A percentile compares a stretch with the other conserved stretches of the same genome.
phyloP scores from a whole-genome alignment of 495 filamentous ascomycete genomes.

The Hyphodiscus hymeniophilus region DNA sequence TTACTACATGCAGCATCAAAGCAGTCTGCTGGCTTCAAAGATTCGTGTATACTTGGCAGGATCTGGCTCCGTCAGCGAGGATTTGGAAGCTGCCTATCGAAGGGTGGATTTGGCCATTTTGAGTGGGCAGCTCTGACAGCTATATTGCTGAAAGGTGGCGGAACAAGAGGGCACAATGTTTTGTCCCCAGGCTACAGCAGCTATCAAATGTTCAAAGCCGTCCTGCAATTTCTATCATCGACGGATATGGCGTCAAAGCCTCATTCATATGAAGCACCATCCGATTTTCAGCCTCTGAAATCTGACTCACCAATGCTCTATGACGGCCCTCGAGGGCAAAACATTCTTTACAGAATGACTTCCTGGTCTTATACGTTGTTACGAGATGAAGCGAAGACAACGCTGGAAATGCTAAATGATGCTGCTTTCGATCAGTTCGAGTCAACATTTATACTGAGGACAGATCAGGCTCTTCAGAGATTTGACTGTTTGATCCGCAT shows the following conservation, averaged over 20 bases:
- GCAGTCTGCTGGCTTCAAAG: slow-evolving; percentile 62
- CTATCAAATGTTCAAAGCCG: slow-evolving; percentile 91
- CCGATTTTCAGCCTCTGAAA: slow-evolving; percentile 27
- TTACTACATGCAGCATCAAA: slow-evolving; percentile 55
- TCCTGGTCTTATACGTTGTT: slow-evolving; percentile 68
- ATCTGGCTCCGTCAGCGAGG: slow-evolving; percentile 88
- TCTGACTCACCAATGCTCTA: slow-evolving; percentile 41
- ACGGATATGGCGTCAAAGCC: slow-evolving; percentile 60
- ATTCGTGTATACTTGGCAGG: slow-evolving; percentile 77
- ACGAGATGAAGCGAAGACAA: slow-evolving; percentile 61
- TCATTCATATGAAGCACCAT: slow-evolving; percentile 38
- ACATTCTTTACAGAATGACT: slow-evolving; percentile 88
- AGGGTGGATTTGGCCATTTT: slow-evolving; percentile 89
- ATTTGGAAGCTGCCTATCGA: slow-evolving; percentile 52
- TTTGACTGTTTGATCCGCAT: slow-evolving; percentile 57
- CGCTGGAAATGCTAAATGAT: slow-evolving; percentile 66
- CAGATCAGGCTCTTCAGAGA: slow-evolving; percentile 54
- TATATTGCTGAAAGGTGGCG: slow-evolving; percentile 71
- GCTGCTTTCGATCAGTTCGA: slow-evolving; percentile 73
- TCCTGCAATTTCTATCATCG: slow-evolving; percentile 70
- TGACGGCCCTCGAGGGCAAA: slow-evolving; percentile 65
- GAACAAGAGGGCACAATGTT: slow-evolving; percentile 56
- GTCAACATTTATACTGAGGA: slow-evolving; percentile 68
- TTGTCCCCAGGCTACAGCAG: slow-evolving; percentile 75
- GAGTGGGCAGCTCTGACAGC: slow-evolving; percentile 78